Evolutionary conservation across 257 asterid species (phyloP), one percentile per base, ranked within the genome.

Genomic region (Solanum virginianum): DNA sequence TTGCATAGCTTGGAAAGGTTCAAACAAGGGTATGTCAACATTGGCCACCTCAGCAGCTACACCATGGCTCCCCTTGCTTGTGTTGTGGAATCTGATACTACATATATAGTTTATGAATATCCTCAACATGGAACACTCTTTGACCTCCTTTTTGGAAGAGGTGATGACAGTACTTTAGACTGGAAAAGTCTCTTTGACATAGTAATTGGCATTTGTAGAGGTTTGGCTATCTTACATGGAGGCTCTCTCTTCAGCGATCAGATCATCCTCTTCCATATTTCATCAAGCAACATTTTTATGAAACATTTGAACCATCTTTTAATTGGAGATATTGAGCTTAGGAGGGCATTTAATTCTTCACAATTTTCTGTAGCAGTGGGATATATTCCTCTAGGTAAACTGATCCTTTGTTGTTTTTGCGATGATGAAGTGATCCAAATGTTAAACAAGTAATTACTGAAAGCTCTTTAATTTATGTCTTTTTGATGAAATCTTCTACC

Each of bases 331-430:
- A 16, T 72, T 59, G 63, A 84, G 77, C 65, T 74, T 18, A 22
- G 20, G n/a, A 72, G 56, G 2, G 1, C 41, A 10, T 71, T 84
- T 26, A 56, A 13, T 39, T 80, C 82, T 32, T 71, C 86, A 84
- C 53, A 84, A 13, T 6, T 71, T n/a, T 57, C 74, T n/a, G 49
- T 32, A n/a, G 86, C 45, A 17, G 82, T 71, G 49, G 86, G 86
- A 32, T 55, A 69, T 69, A 45, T 84, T 62, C 86, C 86, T 71
- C 86, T 74, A 84, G 86, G 86, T 84, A 57, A 70, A 51, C 12
- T 84, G 24, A 84, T 1, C 72, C 45, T 45, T 17, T 2, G 0
- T 45, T 7, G 62, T 54, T 82, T 82, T 63, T 45, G 24, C 14
- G n/a, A 74, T 1, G 17, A 14, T 49, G 59, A 74, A 13, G 56